A percentile compares a stretch with the other conserved stretches of the same genome.
phyloP scores from a whole-genome alignment of 208 protist genomes.

The Wallacemonas sp. region DNA sequence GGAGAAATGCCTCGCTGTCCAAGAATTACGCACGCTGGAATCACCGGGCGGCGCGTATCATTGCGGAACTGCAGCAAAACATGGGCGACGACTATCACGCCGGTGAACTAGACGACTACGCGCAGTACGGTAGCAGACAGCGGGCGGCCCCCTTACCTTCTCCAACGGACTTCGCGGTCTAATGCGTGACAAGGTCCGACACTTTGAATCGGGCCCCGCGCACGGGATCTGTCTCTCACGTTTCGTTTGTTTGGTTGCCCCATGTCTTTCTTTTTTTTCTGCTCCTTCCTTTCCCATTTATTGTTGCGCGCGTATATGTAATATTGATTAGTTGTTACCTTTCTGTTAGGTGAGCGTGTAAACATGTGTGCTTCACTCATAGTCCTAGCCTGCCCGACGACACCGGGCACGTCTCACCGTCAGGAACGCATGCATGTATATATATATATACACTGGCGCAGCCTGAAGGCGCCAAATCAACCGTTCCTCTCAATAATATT shows the following conservation, averaged over 20 bases:
- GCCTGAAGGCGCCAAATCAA: too few relatives aligned
- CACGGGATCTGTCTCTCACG: too few relatives aligned
- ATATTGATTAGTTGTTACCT: slow-evolving; percentile 2
- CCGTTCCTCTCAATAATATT: too few relatives aligned
- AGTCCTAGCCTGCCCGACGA: too few relatives aligned
- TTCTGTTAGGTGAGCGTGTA: background rate
- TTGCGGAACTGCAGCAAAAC: slow-evolving; percentile 53
- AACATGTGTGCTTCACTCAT: too few relatives aligned
- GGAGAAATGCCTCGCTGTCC: slow-evolving; percentile 37
- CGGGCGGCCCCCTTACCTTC: slow-evolving; percentile 22
- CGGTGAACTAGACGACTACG: background rate
- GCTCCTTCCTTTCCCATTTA: background rate
- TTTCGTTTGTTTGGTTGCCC: background rate
- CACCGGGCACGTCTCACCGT: too few relatives aligned
- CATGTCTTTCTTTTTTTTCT: background rate
- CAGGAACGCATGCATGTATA: too few relatives aligned
- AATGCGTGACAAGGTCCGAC: too few relatives aligned
- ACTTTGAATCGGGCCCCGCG: too few relatives aligned
- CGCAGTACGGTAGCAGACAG: background rate
- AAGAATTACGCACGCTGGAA: slow-evolving; percentile 85
- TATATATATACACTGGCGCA: background rate
- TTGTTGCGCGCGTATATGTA: background rate
- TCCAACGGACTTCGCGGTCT: slow-evolving; percentile 33
- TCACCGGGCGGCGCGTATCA: slow-evolving; percentile 64
- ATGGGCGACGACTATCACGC: slow-evolving; percentile 28